Conservation (phyloP, 176 grass and related monocot species). For the Miscanthus lutarioriparius region DNA sequence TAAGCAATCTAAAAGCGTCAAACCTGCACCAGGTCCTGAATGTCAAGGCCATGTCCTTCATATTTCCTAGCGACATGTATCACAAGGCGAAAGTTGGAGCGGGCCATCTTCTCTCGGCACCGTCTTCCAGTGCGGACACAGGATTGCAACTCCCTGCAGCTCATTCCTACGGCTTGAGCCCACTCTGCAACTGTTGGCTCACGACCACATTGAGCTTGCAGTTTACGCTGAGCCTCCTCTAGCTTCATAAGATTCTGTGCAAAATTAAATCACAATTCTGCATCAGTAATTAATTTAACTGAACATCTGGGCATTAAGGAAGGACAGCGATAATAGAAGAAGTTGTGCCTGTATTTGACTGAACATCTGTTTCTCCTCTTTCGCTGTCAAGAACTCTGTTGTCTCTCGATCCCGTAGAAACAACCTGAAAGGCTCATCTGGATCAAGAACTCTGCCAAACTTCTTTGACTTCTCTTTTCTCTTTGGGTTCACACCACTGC, state of each 20-base stretch:
- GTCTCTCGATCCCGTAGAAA: conserved; percentile 67
- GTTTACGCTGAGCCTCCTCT: conserved; percentile 58
- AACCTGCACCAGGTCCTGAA: conserved; percentile 78
- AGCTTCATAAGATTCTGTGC: conserved; percentile 61
- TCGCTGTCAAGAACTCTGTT: conserved; percentile 58
- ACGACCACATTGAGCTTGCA: conserved; percentile 50
- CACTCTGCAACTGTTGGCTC: conserved; percentile 69
- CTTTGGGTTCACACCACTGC: neutral
- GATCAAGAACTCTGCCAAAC: conserved; percentile 48
- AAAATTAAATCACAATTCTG: neutral
- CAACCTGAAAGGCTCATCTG: conserved; percentile 56
- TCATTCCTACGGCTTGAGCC: conserved; percentile 72
- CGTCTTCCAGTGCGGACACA: conserved; percentile 50
- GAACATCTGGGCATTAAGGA: neutral
- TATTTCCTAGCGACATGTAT: conserved; percentile 81
- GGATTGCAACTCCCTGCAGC: conserved; percentile 53
- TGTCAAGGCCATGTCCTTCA: conserved; percentile 61
- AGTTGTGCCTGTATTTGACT: conserved; percentile 64
- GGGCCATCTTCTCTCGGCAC: conserved; percentile 74
- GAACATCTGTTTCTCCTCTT: conserved; percentile 65
- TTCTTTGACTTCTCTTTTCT: conserved; percentile 48
- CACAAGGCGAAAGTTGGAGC: conserved; percentile 74
- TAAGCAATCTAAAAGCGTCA: neutral
- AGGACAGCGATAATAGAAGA: neutral
- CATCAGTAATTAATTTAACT: neutral